Percentiles rank a stretch among this genome's conserved stretches.
These are phyloP conservation scores for Fusarium heterosporum DNA, from an alignment of 2,329 filamentous ascomycete genomes.

Conservation along the genomic window DNA sequence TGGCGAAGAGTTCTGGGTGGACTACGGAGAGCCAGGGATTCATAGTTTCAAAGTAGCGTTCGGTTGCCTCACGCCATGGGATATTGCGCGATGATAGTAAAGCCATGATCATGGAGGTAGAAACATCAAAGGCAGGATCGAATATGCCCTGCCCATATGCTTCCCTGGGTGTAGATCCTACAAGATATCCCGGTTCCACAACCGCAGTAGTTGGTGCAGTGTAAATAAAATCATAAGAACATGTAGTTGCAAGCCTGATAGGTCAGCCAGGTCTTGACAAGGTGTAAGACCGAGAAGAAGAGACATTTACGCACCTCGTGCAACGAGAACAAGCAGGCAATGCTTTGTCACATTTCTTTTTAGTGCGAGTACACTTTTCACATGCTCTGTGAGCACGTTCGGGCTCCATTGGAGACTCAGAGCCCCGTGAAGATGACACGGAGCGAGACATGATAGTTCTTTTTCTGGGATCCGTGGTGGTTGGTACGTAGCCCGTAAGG, in stretches of 20 bases:
- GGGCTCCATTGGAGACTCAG: constrained; percentile 49
- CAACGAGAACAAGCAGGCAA: constrained; percentile 52
- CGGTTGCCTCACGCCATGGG: constrained; percentile 54
- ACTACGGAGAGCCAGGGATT: constrained; percentile 58
- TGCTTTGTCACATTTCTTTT: constrained; percentile 56
- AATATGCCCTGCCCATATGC: constrained; percentile 45
- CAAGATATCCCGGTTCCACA: constrained; percentile 48
- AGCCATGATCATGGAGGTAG: constrained; percentile 54
- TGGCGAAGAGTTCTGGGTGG: constrained; percentile 55
- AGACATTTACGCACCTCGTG: constrained; percentile 46
- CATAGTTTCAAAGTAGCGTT: constrained; percentile 56
- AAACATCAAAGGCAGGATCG: constrained; percentile 51
- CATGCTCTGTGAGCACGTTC: constrained; percentile 53
- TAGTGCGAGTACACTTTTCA: constrained; percentile 54
- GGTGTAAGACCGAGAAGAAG: not conserved
- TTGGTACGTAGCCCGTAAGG: constrained; percentile 28
- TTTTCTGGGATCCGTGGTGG: constrained; percentile 38
- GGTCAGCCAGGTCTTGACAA: not conserved
- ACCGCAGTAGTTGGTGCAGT: constrained; percentile 51
- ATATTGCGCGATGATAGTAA: constrained; percentile 52
- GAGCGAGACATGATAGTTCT: constrained; percentile 44
- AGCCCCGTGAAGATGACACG: constrained; percentile 46
- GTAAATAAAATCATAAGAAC: constrained; percentile 54
- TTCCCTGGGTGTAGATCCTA: constrained; percentile 43
- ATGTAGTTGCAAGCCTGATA: constrained; percentile 47